Evolutionary conservation across 306 rosid species (phyloP).

Genomic region (Pterocarpus macrocarpus): DNA sequence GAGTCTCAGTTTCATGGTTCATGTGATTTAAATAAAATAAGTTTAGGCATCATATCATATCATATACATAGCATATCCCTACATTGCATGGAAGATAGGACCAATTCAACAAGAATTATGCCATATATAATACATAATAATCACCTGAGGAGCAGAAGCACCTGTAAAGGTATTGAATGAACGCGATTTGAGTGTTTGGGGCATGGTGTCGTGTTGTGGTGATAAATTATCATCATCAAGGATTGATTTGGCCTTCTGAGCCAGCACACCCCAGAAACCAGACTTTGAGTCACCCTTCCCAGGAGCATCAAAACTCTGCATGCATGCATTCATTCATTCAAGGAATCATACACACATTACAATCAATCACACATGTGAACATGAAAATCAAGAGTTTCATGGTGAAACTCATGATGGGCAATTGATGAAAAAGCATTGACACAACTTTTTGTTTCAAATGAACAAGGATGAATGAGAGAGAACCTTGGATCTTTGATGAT

Average conservation of each 20-base stretch:
- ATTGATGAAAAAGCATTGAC: too few species aligned
- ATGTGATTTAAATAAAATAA: background rate
- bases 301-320: constrained; percentile 69
- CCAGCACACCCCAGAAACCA: constrained; percentile 93
- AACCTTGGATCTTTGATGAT: constrained; percentile 69
- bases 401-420: too few species aligned
- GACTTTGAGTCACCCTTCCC: constrained; percentile 58
- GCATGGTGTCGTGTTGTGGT: constrained; percentile 37
- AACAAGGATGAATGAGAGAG: background rate
- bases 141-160: constrained; percentile 66
- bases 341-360: background rate
- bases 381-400: background rate
- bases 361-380: background rate
- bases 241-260: constrained; percentile 89
- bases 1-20: constrained; percentile 10
- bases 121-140: background rate
- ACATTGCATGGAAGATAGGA: background rate
- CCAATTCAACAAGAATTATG: background rate
- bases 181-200: constrained; percentile 50
- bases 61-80: background rate
- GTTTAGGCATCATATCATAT: background rate
- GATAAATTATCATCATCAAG: constrained; percentile 68
- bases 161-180: constrained; percentile 37
- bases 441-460: too few species aligned
- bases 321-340: constrained; percentile 32